Evolutionary conservation across 495 filamentous ascomycete genomes (phyloP).

Genomic region (Paragyromitra xinjiangensis): DNA sequence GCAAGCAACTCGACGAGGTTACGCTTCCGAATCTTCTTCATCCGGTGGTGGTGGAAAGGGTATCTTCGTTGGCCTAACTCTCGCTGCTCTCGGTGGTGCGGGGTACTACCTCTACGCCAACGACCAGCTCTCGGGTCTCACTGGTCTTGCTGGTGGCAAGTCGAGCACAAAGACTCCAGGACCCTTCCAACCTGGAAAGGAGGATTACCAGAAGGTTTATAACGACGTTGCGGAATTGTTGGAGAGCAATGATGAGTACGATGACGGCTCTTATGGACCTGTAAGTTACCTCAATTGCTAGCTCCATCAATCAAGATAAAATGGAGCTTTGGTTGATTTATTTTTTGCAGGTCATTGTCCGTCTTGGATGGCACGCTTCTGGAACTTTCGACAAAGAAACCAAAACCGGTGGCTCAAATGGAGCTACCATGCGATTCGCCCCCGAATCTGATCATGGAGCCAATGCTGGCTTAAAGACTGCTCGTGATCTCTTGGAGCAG

Average conservation of each 20-base stretch:
- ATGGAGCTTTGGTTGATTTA: conserved; percentile 60
- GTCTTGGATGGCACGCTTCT: conserved; percentile 87
- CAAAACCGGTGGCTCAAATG: conserved; percentile 91
- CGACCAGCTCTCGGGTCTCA: conserved; percentile 61
- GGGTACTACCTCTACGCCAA: conserved; percentile 76
- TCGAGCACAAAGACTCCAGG: conserved; percentile 61
- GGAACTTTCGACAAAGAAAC: conserved; percentile 91
- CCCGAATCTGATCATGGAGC: conserved; percentile 93
- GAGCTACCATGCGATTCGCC: conserved; percentile 96
- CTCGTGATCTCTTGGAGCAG: conserved; percentile 91
- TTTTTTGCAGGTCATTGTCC: conserved; percentile 68
- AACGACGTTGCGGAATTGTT: conserved; percentile 80
- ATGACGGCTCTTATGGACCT: conserved; percentile 95
- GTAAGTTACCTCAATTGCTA: conserved; percentile 61
- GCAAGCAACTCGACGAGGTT: conserved; percentile 65
- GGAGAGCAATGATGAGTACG: conserved; percentile 86
- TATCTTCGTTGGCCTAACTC: conserved; percentile 66
- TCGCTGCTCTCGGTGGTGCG: conserved; percentile 71
- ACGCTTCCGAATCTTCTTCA: conserved; percentile 73
- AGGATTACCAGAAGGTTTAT: conserved; percentile 97
- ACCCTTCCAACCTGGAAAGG: conserved; percentile 75
- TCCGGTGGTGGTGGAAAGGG: conserved; percentile 64
- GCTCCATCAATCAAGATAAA: background rate
- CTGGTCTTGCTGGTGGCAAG: conserved; percentile 34
- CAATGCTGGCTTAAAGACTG: conserved; percentile 87